Evolutionary conservation across 2,329 filamentous ascomycete species (phyloP), one percentile per base, ranked within the genome.

Genomic region (Pseudofabraea citricarpa): DNA sequence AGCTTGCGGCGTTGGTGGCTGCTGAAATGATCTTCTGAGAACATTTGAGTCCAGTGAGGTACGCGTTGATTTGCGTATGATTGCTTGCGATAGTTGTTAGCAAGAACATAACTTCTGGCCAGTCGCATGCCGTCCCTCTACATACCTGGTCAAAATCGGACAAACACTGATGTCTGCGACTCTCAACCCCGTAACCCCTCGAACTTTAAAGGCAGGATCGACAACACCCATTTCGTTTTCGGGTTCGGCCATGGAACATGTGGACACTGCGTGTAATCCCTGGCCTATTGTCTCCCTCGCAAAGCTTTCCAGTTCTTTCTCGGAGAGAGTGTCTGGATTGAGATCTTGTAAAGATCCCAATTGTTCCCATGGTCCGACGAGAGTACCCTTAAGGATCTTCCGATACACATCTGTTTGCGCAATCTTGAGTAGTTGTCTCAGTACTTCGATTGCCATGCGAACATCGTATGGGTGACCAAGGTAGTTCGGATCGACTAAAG

Each of bases 401-500:
- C 13, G 18, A 37, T 37, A 37, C 8, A 37, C 35, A 22, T 37
- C 35, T n/a, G 35, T 37, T n/a, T 37, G 35, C 15, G 19, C 35
- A 12, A 37, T 37, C 10, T 37, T 37, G 18, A 37, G 35, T 12
- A 37, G 18, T 5, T 37, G 35, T 21, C 35, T 19, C 7, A 37
- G 20, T 19, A 20, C 35, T 37, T 37, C 35, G 6, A 37, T 21
- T 21, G 35, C 35, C 35, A 37, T 37, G 5, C 35, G 35, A 13
- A 37, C 19, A 21, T 37, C 35, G 13, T 37, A 37, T 10, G 35
- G 35, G 21, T 37, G 35, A n/a, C 35, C 35, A 6, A 37, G 35
- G 32, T 37, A 45, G 21, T 45, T 45, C 10, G 43, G 43, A 36
- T 45, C 43, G 13, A 45, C 37, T 18, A 42, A 18, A 4, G 43